Evolutionary conservation across 2,329 filamentous ascomycete genomes (phyloP).

Genomic region (Alternaria sp.): DNA sequence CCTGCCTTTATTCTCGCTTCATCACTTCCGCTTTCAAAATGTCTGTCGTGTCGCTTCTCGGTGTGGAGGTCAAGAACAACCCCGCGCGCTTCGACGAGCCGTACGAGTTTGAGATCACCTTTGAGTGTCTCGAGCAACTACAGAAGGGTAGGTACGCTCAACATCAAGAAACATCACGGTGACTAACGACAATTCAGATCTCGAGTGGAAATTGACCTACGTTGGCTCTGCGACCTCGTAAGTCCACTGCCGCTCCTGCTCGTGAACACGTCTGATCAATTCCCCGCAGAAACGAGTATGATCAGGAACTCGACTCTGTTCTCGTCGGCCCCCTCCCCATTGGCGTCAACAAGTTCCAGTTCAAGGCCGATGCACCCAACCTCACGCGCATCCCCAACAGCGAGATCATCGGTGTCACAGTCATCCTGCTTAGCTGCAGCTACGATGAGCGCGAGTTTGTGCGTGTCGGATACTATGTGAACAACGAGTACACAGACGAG

Average conservation of each 20-base stretch:
- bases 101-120: conserved; percentile 98
- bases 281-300: conserved; percentile 79
- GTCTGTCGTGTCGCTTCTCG: conserved; percentile 95
- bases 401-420: conserved; percentile 95
- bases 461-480: conserved; percentile 98
- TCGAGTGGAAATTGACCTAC: conserved; percentile 99
- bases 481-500: conserved; percentile 97
- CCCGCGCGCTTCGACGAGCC: conserved; percentile 90
- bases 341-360: conserved; percentile 98
- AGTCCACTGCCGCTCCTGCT: conserved; percentile 49
- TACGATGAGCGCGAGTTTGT: conserved; percentile 98
- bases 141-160: conserved; percentile 74
- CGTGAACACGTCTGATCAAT: conserved; percentile 15
- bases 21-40: conserved; percentile 59
- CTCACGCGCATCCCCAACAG: conserved; percentile 89
- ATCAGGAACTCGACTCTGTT: conserved; percentile 96
- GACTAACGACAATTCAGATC: conserved; percentile 64
- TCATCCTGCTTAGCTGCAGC: conserved; percentile 93
- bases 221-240: conserved; percentile 97
- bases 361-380: conserved; percentile 92
- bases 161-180: not conserved
- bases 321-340: conserved; percentile 97
- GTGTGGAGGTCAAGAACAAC: conserved; percentile 96
- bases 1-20: not conserved
- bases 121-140: conserved; percentile 93